phyloP scores from a whole-genome alignment of 768 basidiomycete species.

The Hydnum rufescens region DNA sequence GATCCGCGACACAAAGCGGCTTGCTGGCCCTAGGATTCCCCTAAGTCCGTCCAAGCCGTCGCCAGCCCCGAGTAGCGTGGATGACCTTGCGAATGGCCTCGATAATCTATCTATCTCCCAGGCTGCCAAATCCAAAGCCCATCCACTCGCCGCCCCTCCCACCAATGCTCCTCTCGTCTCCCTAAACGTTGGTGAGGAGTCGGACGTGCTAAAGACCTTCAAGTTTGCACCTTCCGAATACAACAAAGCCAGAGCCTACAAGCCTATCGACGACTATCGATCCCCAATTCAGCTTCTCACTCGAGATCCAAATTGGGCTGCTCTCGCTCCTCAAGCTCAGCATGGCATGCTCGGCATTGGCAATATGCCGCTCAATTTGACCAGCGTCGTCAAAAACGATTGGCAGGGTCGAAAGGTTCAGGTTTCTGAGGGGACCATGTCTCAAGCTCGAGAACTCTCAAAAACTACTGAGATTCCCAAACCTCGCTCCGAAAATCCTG shows the following conservation, averaged over 20 bases:
- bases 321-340: neutral
- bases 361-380: neutral
- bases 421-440: neutral
- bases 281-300: neutral
- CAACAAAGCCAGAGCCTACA: neutral
- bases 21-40: neutral
- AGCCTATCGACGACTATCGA: neutral
- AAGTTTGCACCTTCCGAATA: neutral
- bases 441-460: slow-evolving; percentile 2
- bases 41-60: neutral
- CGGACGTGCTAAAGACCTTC: neutral
- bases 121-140: neutral
- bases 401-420: neutral
- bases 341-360: neutral
- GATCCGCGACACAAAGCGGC: neutral
- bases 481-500: neutral
- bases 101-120: neutral
- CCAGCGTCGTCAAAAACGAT: neutral
- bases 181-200: neutral
- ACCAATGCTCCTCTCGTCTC: neutral
- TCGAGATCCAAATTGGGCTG: neutral
- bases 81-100: neutral
- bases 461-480: neutral
- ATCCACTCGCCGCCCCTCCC: neutral
- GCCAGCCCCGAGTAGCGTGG: neutral